Base-by-base conservation (phyloP, 306 rosid species). In the Rosa persica region DNA sequence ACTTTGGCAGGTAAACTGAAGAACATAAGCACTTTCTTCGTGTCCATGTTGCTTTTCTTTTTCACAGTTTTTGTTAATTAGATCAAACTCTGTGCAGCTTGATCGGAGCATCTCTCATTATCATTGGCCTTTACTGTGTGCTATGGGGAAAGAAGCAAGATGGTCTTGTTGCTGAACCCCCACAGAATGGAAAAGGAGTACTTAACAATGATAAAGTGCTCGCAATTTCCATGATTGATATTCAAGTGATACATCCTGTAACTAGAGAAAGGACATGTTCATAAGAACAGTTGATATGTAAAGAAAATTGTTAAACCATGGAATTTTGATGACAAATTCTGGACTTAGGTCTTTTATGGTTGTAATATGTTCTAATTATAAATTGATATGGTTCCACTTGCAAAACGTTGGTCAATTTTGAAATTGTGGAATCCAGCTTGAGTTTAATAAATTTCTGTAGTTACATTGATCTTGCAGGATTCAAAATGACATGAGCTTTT, bases 101-200 rank as follows among this genome's bases (percentile, higher is more conserved):
- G 65, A 30, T 82, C 8, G 88, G 85, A 76, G 88, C 83, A 5
- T 44, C 76, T 46, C 62, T 76, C 46, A 75, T 79, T 66, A 38
- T 67, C 12, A 20, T 49, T 23, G 83, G 86, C 4, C 81, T 79
- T 4, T 81, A 82, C 46, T 77, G 71, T 34, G 84, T 86, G 46
- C 70, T 80, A 39, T 86, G 89, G 86, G 82, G 82, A 54, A 86
- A 80, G 75, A 65, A 19, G 66, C 66, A 62, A 52, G 83, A 80
- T 22, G 46, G 25, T 61, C 42, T 1, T 39, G 52, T 8, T 10
- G 75, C 62, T 72, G 44, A 44, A 11, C 52, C 42, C 12, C 3
- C 61, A 20, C 38, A 44, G 67, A 49, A 27, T 46, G 76, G 40
- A 47, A 13, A 62, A 5, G 20, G 20, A 25, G n/a, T 3, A 5